Percentiles rank a stretch among this genome's conserved stretches.
phyloP scores from a whole-genome alignment of 768 basidiomycete genomes.

The Russula sp. region DNA sequence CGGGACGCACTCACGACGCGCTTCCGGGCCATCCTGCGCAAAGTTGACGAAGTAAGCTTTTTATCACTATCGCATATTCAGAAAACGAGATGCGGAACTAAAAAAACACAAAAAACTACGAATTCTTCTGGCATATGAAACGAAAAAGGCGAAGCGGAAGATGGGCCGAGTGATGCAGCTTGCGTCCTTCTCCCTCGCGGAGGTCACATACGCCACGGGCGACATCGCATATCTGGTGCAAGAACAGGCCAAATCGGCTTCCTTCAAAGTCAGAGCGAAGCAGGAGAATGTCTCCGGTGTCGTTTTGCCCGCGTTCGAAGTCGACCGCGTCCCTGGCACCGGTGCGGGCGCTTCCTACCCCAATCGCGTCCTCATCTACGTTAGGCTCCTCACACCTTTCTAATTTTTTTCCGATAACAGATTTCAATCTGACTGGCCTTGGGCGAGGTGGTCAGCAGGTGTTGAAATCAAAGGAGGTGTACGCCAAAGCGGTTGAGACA shows the following conservation, averaged over 20 bases:
- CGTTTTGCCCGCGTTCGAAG: constrained; percentile 90
- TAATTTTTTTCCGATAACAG: constrained; percentile 34
- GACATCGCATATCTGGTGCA: constrained; percentile 98
- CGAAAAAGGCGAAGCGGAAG: constrained; percentile 83
- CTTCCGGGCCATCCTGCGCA: constrained; percentile 88
- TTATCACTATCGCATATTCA: too few species aligned
- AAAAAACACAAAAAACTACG: neutral
- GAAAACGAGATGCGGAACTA: neutral
- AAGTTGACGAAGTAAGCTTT: constrained; percentile 90
- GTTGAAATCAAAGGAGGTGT: constrained; percentile 90
- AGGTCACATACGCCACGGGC: constrained; percentile 95
- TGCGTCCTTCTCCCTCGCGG: constrained; percentile 97
- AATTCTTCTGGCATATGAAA: neutral
- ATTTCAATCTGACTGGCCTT: constrained; percentile 95
- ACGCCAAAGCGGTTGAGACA: constrained; percentile 95
- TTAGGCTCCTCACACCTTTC: neutral
- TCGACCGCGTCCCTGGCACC: constrained; percentile 76
- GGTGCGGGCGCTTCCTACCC: constrained; percentile 38
- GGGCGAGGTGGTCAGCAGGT: constrained; percentile 97
- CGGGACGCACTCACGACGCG: constrained; percentile 92
- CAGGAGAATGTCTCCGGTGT: constrained; percentile 99
- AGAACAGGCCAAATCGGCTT: constrained; percentile 85
- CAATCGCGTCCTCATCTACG: neutral
- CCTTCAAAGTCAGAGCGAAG: constrained; percentile 88
- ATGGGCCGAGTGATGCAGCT: constrained; percentile 99